Base-by-base conservation (phyloP, 2,329 filamentous ascomycete species). In the Periconia sp. region DNA sequence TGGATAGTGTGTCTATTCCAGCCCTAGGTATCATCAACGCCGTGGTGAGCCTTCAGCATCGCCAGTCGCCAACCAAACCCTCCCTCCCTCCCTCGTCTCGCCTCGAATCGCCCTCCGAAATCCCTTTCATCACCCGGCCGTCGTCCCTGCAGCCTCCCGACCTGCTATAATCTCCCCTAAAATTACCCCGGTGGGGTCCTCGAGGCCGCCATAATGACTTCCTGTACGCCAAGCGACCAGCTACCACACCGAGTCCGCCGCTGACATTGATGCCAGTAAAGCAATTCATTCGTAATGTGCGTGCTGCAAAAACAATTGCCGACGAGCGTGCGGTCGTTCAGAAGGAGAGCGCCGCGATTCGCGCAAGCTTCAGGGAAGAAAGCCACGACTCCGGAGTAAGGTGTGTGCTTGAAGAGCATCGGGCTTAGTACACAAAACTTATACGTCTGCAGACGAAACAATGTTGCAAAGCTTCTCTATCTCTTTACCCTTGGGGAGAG, bases 211-310 rank as follows among this genome's bases (percentile, higher is more conserved):
- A 66, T 66, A 60, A 85, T 85, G 82, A 79, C 79, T 74, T 83
- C 82, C 70, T 76, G 81, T 83, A 76, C 69, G 81, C 76, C 65
- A 65, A 66, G 58, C 65, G 60, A 56, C 55, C 49, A 53, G 42
- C 47, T 50, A 57, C 60, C 58, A 59, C 61, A 54, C 50, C 57
- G 57, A 54, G 58, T 59, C 54, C 69, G 61, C 41, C n/a, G 46
- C 68, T 73, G 61, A 73, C 61, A 46, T 41, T 58, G 55, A 52
- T 57, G 47, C 23, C 72, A 97, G 94, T 99, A 75, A 99, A 99
- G 81, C 94, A 97, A 80, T 99, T 99, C 79, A 99, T 99, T 77
- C 92, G 94, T 74, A 97, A 97, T 79, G 94, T 99, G 73, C 91
- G 94, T 74, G 93, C 94, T 57, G 92, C 94, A 56, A 99, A 99